Evolutionary conservation across 208 protist genomes (phyloP), one percentile per base, ranked within the genome.

Genomic region (Leishmania aethiopica): DNA sequence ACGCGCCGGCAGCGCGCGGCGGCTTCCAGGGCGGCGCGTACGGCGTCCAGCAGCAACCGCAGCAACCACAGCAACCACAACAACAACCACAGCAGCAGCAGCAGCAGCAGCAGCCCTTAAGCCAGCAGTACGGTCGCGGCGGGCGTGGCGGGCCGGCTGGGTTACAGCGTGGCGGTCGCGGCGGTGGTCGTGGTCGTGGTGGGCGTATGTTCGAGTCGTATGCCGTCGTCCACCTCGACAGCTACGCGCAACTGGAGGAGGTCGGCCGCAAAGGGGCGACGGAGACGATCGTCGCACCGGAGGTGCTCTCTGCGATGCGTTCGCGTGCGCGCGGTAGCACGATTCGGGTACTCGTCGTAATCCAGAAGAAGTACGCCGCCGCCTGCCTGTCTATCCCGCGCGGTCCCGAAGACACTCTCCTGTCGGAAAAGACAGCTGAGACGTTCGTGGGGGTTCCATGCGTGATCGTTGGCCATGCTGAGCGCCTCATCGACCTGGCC

Each of bases 221-320:
- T 79, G 90, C 82, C 76, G 78, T 94, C 15, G 85, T 97, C 6
- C 94, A 97, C 79, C 84, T 97, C 28, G 90, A 94, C 62, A 87
- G 80, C 74, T 97, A 95, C 78, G 91, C 84, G 32, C 84, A 90
- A 83, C 86, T 97, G 70, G 87, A 93, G 77, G 91, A 94, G 66
- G 87, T 88, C 25, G 84, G 90, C n/a, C 89, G 92, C 51, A 84
- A 83, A n/a, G 87, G 86, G n/a, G 85, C 84, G 6, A 67, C 95
- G 17, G 89, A 91, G 19, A 86, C 88, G 42, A 84, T 89, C 60
- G 79, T 95, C 32, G 69, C 89, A 1, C 62, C 79, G 8, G 53
- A 85, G 13, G 77, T 93, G 49, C 66, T 94, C 42, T 49, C 75
- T 17, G 62, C 75, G 3, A 92, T 94, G 84, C 84, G 77, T 49